Conservation (phyloP, 2,329 filamentous ascomycete genomes). For the Diaporthe citrichinensis region DNA sequence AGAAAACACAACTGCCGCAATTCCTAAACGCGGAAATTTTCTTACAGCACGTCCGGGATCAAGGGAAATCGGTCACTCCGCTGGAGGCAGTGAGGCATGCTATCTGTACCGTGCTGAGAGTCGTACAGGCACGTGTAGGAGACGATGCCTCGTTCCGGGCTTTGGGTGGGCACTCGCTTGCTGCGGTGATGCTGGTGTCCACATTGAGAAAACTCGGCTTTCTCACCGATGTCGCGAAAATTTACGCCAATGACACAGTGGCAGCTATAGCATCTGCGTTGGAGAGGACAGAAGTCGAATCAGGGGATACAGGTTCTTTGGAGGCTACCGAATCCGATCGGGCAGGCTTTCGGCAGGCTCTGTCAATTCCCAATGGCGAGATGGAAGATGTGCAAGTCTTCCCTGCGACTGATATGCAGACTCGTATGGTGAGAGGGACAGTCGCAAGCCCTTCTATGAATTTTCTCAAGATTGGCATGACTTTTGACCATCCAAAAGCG, state of each 20-base stretch:
- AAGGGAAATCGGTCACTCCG: neutral
- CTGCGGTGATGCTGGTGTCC: conserved; percentile 9
- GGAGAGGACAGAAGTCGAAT: neutral
- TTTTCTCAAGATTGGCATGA: conserved; percentile 6
- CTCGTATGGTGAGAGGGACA: neutral
- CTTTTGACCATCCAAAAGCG: neutral
- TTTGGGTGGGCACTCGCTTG: conserved; percentile 7
- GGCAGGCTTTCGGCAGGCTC: neutral
- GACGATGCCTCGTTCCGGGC: conserved; percentile 8
- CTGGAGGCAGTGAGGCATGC: conserved; percentile 3
- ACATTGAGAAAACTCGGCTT: conserved; percentile 6
- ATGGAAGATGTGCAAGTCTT: neutral
- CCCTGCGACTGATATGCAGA: neutral
- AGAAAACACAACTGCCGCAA: conserved; percentile 6
- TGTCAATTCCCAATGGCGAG: neutral
- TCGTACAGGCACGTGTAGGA: neutral
- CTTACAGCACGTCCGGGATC: conserved; percentile 3
- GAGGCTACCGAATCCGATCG: neutral
- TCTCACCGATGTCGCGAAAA: neutral
- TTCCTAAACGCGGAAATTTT: conserved; percentile 2
- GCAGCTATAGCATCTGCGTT: neutral
- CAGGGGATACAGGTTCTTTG: neutral
- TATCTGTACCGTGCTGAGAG: neutral
- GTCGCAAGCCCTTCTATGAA: neutral
- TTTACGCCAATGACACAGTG: neutral